Evolutionary conservation across 352 stramenopile species (phyloP).

Genomic region (Pythium phragmiticola): DNA sequence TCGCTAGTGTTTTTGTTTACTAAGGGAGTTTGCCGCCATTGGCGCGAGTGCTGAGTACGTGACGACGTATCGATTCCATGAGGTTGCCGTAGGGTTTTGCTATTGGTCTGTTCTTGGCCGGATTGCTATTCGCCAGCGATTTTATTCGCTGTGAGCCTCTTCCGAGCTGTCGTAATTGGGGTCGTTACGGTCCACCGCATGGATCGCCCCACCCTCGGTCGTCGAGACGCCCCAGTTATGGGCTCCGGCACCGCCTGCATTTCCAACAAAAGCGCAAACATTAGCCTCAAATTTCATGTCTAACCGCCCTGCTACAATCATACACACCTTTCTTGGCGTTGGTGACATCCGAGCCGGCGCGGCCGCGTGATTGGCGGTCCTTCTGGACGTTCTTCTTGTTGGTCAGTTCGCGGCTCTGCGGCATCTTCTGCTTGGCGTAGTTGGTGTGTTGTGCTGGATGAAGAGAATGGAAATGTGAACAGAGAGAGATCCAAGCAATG

Average conservation of each 20-base stretch:
- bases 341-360: conserved; percentile 36
- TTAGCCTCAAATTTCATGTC: not conserved
- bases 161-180: conserved; percentile 69
- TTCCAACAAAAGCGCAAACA: not conserved
- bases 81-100: not conserved
- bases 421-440: conserved; percentile 38
- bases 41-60: not conserved
- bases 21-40: not conserved
- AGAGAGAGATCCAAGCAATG: not conserved
- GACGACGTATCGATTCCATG: not conserved
- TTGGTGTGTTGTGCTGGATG: not conserved
- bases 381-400: conserved; percentile 89
- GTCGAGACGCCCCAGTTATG: conserved; percentile 78
- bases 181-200: conserved; percentile 63
- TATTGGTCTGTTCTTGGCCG: not conserved
- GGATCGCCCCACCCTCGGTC: conserved; percentile 36
- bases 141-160: conserved; percentile 8
- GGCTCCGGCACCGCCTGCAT: conserved; percentile 63
- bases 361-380: conserved; percentile 77
- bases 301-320: not conserved
- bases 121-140: not conserved
- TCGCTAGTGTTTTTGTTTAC: conserved; percentile 4
- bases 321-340: conserved; percentile 61
- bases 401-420: conserved; percentile 68
- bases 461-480: conserved; percentile 6